phyloP scores from a whole-genome alignment of 2,329 filamentous ascomycete species.

The Botryotinia narcissicola region DNA sequence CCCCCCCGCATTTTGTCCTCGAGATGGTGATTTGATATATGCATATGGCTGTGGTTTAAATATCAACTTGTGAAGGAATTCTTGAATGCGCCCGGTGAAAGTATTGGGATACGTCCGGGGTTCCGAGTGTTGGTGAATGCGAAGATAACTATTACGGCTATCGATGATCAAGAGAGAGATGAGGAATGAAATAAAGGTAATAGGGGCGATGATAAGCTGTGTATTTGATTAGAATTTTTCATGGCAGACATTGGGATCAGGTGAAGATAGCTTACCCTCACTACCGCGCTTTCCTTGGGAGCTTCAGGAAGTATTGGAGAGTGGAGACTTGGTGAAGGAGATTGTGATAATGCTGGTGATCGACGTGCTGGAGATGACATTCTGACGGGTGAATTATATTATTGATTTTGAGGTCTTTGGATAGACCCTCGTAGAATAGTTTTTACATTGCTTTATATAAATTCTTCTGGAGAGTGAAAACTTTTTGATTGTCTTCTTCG shows the following conservation, averaged over 20 bases:
- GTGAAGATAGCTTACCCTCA: constrained; percentile 27
- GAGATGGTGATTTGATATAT: constrained; percentile 29
- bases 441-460: constrained; percentile 7
- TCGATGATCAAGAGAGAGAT: constrained; percentile 38
- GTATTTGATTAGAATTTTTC: not conserved
- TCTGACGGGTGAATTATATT: not conserved
- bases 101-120: constrained; percentile 22
- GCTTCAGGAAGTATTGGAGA: constrained; percentile 26
- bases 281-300: constrained; percentile 31
- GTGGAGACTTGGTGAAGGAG: constrained; percentile 1
- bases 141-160: constrained; percentile 27
- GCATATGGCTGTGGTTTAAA: constrained; percentile 30
- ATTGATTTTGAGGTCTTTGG: not conserved
- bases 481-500: not conserved
- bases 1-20: not conserved
- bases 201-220: constrained; percentile 37
- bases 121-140: constrained; percentile 25
- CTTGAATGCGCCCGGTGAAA: constrained; percentile 21
- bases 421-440: not conserved
- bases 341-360: constrained; percentile 18
- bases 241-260: not conserved
- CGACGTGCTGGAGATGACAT: constrained; percentile 16
- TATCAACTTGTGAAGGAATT: constrained; percentile 28
- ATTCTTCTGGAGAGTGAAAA: not conserved
- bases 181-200: constrained; percentile 39